Evolutionary conservation across 495 filamentous ascomycete genomes (phyloP).

Genomic region (Saxophila tyrrhenica): DNA sequence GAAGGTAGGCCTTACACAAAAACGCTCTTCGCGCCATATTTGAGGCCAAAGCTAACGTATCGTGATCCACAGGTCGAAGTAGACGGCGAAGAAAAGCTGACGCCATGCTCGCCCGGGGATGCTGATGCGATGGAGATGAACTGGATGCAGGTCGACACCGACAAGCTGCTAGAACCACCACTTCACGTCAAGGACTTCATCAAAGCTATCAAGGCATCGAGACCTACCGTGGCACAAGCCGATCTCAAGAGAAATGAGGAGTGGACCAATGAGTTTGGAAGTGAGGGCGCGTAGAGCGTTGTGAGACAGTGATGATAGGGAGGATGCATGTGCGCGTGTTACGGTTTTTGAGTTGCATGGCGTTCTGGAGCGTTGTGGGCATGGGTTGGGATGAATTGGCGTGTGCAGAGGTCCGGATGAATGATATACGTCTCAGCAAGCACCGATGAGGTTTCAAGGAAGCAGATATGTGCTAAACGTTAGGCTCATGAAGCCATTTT

Average conservation of each 20-base stretch:
- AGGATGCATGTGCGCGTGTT: too few relatives aligned
- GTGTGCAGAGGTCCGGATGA: too few relatives aligned
- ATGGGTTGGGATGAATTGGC: too few relatives aligned
- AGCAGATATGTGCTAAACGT: too few relatives aligned
- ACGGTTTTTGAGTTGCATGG: too few relatives aligned
- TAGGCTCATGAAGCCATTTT: too few relatives aligned
- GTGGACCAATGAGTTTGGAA: conserved; percentile 96
- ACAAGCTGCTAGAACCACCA: conserved; percentile 73
- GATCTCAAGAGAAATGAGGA: conserved; percentile 78
- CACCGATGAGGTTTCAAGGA: too few relatives aligned
- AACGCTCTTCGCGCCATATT: neutral
- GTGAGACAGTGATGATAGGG: too few relatives aligned
- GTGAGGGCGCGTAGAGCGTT: conserved; percentile 75
- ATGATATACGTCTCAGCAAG: too few relatives aligned
- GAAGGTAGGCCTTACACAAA: conserved; percentile 45
- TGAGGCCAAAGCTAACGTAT: conserved; percentile 1
- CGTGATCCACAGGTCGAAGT: conserved; percentile 47
- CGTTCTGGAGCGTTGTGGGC: too few relatives aligned
- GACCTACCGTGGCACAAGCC: conserved; percentile 78
- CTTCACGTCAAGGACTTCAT: conserved; percentile 87
- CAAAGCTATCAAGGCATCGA: conserved; percentile 73
- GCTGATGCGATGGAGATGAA: conserved; percentile 76
- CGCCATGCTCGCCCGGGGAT: conserved; percentile 91
- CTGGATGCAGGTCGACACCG: conserved; percentile 77
- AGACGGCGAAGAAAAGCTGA: conserved; percentile 65